Evolutionary conservation across 441 rosid genomes (phyloP), one percentile per base, ranked within the genome.

Genomic region (Adansonia grandidieri): DNA sequence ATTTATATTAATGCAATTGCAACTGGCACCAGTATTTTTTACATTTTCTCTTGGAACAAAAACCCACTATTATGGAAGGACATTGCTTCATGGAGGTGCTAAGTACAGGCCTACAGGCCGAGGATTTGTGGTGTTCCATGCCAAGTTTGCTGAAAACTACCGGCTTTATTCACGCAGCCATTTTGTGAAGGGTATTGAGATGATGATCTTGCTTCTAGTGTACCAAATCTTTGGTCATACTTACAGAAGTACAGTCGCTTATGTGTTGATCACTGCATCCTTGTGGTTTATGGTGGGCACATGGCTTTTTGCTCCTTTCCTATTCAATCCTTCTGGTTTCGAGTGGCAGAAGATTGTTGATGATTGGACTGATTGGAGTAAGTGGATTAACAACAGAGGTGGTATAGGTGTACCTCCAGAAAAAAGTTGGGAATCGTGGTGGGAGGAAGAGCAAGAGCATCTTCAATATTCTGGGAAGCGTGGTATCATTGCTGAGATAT

Each of bases 241-340:
- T 47, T 94, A 97, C 79, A 92, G 98, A 89, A 90, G 98, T 53
- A 86, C 91, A 7, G 86, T 94, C 68, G 97, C 97, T 53, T 97
- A 97, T 87, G 79, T 97, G 69, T 81, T 97, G 80, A 93, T 97
- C 80, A 95, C 99, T 44, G 74, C 88, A 78, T 95, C 99, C 10
- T 91, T 97, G 97, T 95, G 99, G 99, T 97, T 97, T 85, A 93
- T 97, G 97, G 98, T 93, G n/a, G 97, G 98, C 20, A 92, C 98
- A 9, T 95, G 99, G 98, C 97, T 97, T 64, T 97, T 97, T 77
- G 98, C 99, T 56, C 99, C 99, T 3, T 97, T 97, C 89, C 86
- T 97, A 48, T 97, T 97, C 85, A 97, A 97, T 83, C 99, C 99
- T 15, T 95, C 98, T 28, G 98, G 99, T 9, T 97, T 97, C 47